Percentiles rank a stretch among this genome's conserved stretches.
These are phyloP conservation scores for Vararia minispora DNA, from an alignment of 768 basidiomycete species.

Conservation along the genomic window DNA sequence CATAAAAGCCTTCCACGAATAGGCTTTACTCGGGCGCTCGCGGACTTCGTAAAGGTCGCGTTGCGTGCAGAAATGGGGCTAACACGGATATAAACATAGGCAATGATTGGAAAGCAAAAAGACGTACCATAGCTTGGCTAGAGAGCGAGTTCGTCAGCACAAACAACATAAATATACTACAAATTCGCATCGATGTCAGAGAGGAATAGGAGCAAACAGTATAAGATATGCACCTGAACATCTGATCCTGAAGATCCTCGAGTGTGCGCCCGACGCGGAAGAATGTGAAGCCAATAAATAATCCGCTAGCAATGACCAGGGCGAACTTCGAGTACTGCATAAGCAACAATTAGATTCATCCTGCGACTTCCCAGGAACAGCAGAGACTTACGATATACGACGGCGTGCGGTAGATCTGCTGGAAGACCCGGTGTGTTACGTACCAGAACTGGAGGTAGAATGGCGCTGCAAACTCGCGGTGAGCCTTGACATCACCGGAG, in stretches of 20 bases:
- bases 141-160: too few relatives aligned
- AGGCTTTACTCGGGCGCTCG: slow-evolving; percentile 54
- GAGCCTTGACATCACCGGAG: not conserved
- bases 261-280: slow-evolving; percentile 41
- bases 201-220: not conserved
- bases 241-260: slow-evolving; percentile 53
- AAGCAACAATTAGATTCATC: too few relatives aligned
- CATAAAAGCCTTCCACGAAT: slow-evolving; percentile 50
- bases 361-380: too few relatives aligned
- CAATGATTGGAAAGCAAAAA: too few relatives aligned
- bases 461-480: not conserved
- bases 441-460: not conserved
- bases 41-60: slow-evolving; percentile 57
- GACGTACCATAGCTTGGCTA: too few relatives aligned
- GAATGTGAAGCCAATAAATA: slow-evolving; percentile 56
- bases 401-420: not conserved
- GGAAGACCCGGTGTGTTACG: slow-evolving; percentile 1
- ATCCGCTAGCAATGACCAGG: slow-evolving; percentile 40
- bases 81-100: slow-evolving; percentile 45
- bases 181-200: not conserved
- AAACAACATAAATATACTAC: too few relatives aligned
- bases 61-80: slow-evolving; percentile 38
- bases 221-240: slow-evolving; percentile 36
- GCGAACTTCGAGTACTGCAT: slow-evolving; percentile 48
- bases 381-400: not conserved